Conservation (phyloP, 1,284 basidiomycete species). For the Testicularia cyperi region DNA sequence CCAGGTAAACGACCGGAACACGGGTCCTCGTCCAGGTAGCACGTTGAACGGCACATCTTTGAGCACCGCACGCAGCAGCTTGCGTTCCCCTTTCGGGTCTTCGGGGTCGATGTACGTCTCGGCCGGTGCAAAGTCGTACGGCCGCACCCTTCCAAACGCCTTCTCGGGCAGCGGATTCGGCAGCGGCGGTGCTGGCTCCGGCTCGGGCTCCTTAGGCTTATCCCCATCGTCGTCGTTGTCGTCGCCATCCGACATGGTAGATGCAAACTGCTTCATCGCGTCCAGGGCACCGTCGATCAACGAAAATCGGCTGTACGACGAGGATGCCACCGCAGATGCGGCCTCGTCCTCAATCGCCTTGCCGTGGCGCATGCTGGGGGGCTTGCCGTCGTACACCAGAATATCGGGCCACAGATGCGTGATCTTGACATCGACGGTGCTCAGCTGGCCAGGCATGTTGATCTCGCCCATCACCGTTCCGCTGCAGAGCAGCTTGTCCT, state of each 20-base stretch:
- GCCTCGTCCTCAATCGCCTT: constrained; percentile 6
- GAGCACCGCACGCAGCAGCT: constrained; percentile 44
- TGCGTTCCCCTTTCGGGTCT: constrained; percentile 40
- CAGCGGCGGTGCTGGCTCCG: constrained; percentile 44
- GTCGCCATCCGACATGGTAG: constrained; percentile 4
- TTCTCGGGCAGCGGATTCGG: constrained; percentile 46
- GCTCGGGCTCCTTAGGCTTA: constrained; percentile 26
- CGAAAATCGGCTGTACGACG: constrained; percentile 2
- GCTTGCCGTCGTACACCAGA: constrained; percentile 50
- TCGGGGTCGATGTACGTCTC: constrained; percentile 41
- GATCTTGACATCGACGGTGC: constrained; percentile 50
- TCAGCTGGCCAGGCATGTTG: constrained; percentile 50
- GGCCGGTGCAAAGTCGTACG: constrained; percentile 46
- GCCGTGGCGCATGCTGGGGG: constrained; percentile 41
- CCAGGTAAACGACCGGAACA: constrained; percentile 53
- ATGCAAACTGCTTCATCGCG: constrained; percentile 18
- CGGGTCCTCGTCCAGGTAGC: constrained; percentile 32
- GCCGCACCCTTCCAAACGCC: constrained; percentile 50
- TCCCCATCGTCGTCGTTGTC: constrained; percentile 2
- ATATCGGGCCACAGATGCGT: constrained; percentile 55
- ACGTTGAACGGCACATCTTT: constrained; percentile 52
- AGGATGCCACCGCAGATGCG: not conserved
- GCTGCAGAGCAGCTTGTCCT: constrained; percentile 50
- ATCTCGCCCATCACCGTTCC: constrained; percentile 51
- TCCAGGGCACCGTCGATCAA: constrained; percentile 19